Base-by-base conservation (phyloP, 352 stramenopile species). In the Globisporangium middletonii region DNA sequence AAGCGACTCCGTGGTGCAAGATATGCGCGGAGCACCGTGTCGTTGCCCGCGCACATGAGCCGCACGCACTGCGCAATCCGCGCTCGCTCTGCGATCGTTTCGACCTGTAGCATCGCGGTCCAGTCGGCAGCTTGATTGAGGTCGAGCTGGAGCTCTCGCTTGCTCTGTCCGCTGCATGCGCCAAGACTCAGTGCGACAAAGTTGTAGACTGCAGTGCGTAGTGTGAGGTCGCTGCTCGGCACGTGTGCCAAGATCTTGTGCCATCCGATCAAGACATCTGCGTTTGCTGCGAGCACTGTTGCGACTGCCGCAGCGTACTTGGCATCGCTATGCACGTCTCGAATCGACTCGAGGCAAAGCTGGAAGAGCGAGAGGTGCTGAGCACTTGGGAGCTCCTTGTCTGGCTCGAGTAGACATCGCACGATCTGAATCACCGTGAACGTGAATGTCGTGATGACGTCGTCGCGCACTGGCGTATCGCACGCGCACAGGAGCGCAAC, bases 261-360 rank as follows among this genome's bases (percentile, higher is more conserved):
- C 23, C 37, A 45, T 4, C 9, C 33, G 9, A 45, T 9, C 18
- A 46, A 1, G 6, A 43, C 33, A 16, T 55, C n/a, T 13, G 50
- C 2, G 12, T 44, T 38, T 11, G 13, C 3, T 18, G 33, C 50
- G 1, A 55, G 35, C 18, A n/a, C n/a, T 6, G 15, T n/a, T 27
- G 13, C 50, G 7, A 55, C n/a, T n/a, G 16, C 3, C 45, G 37
- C 23, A 1, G 18, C 12, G n/a, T 55, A 55, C 16, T 33, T 42
- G 9, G 30, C 28, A 16, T 55, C 33, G n/a, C 3, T 26, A 18
- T 19, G 30, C 18, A 44, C 2, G 33, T 46, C 50, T 30, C 50
- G 50, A n/a, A 55, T 33, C 1, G 50, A 45, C 16, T 42, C 19
- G 50, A 55, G 33, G n/a, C 33, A 55, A 16, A 55, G 38, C 50